Conservation (phyloP, 2,329 filamentous ascomycete species). For the Fusarium odoratissimum region DNA sequence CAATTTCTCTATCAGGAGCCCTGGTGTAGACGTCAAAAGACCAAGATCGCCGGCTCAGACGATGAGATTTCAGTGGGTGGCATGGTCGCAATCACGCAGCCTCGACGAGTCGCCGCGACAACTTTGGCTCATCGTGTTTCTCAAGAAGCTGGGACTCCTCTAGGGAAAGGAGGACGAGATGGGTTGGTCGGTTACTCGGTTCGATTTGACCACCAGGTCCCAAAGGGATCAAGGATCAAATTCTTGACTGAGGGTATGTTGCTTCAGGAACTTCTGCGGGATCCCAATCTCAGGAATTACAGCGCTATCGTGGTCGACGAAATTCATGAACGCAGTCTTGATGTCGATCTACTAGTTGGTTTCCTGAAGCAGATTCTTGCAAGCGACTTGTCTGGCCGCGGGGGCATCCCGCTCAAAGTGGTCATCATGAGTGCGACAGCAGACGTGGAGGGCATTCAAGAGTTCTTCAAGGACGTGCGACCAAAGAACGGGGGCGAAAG, state of each 20-base stretch:
- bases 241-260: slow-evolving; percentile 97
- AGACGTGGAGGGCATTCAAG: slow-evolving; percentile 80
- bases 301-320: slow-evolving; percentile 94
- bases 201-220: slow-evolving; percentile 88
- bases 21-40: slow-evolving; percentile 77
- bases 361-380: slow-evolving; percentile 84
- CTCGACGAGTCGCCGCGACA: slow-evolving; percentile 91
- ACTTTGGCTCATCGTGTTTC: slow-evolving; percentile 90
- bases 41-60: slow-evolving; percentile 56
- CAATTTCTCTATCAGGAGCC: slow-evolving; percentile 84
- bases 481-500: slow-evolving; percentile 28
- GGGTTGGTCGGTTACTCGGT: slow-evolving; percentile 89
- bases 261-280: slow-evolving; percentile 89
- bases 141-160: slow-evolving; percentile 73
- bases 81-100: slow-evolving; percentile 93
- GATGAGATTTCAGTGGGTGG: slow-evolving; percentile 72
- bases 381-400: slow-evolving; percentile 70
- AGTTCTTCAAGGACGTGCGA: slow-evolving; percentile 72
- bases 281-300: slow-evolving; percentile 85
- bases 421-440: slow-evolving; percentile 98
- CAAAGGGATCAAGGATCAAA: slow-evolving; percentile 87
- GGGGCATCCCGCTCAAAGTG: slow-evolving; percentile 83
- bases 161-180: slow-evolving; percentile 55
- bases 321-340: slow-evolving; percentile 94
- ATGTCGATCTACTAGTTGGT: slow-evolving; percentile 90